Evolutionary conservation across 2,329 filamentous ascomycete genomes (phyloP).

Genomic region (Aspergillus spinulosporus): DNA sequence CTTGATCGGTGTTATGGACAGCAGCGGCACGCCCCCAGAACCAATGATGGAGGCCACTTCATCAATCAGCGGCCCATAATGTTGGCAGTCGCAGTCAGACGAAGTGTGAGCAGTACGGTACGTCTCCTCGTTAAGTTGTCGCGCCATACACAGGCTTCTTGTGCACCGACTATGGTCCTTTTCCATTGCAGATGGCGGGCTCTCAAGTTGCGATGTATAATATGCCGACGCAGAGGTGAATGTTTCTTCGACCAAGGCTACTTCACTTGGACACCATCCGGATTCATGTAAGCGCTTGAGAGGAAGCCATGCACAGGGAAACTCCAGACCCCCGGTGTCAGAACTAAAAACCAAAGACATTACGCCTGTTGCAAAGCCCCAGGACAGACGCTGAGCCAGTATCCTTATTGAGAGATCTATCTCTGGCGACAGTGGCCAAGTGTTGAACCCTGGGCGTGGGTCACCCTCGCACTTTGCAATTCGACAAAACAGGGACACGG

Average conservation of each 20-base stretch:
- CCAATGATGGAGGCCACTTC: not conserved
- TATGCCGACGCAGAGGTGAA: conserved; percentile 6
- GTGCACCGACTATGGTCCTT: conserved; percentile 7
- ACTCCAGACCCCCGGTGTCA: not conserved
- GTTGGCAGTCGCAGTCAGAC: conserved; percentile 2
- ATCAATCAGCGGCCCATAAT: not conserved
- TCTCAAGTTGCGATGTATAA: conserved; percentile 2
- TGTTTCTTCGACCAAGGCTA: conserved; percentile 5
- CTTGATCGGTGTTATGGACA: conserved; percentile 6
- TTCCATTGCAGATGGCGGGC: not conserved
- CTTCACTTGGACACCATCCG: conserved; percentile 8
- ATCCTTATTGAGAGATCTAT: conserved; percentile 7
- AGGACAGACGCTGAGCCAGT: conserved; percentile 2
- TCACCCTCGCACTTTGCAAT: conserved; percentile 5
- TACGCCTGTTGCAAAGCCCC: not conserved
- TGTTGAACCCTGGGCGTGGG: not conserved
- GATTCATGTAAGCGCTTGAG: conserved; percentile 4
- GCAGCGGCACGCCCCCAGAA: not conserved
- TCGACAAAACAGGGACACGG: conserved; percentile 7
- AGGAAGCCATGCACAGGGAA: conserved; percentile 9
- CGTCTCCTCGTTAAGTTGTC: conserved; percentile 9
- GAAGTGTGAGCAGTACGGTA: conserved; percentile 9
- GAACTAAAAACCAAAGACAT: not conserved
- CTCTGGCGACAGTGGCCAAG: conserved; percentile 8
- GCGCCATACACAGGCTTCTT: conserved; percentile 3